Conservation (phyloP, 1,284 basidiomycete genomes). For the Trametes versicolor region DNA sequence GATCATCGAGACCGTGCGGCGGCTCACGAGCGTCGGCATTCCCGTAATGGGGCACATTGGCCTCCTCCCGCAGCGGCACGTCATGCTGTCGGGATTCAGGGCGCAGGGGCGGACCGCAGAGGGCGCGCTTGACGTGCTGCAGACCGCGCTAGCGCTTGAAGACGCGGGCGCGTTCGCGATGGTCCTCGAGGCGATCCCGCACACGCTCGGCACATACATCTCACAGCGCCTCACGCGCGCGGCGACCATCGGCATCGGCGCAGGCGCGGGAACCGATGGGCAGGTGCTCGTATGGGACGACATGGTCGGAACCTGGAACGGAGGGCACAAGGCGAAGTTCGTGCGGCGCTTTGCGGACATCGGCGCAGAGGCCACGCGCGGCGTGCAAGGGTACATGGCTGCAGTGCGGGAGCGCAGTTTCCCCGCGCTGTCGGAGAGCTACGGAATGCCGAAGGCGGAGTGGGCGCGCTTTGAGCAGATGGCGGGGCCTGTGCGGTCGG, state of each 20-base stretch:
- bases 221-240: constrained; percentile 69
- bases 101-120: constrained; percentile 85
- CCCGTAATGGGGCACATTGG: constrained; percentile 98
- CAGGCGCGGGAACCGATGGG: constrained; percentile 85
- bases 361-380: constrained; percentile 66
- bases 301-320: constrained; percentile 83
- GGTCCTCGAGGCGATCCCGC: constrained; percentile 93
- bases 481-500: constrained; percentile 20
- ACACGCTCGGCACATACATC: constrained; percentile 77
- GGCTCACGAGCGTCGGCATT: constrained; percentile 83
- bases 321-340: constrained; percentile 83
- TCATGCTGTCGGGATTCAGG: constrained; percentile 85
- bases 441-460: constrained; percentile 80
- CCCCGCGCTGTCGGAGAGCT: constrained; percentile 82
- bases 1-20: constrained; percentile 75
- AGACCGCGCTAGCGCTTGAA: constrained; percentile 78
- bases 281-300: constrained; percentile 98
- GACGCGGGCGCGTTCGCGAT: constrained; percentile 90
- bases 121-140: constrained; percentile 70
- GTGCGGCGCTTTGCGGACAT: constrained; percentile 84
- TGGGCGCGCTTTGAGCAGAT: constrained; percentile 71
- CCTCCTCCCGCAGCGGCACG: constrained; percentile 90
- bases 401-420: constrained; percentile 83
- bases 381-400: constrained; percentile 75
- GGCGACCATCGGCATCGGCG: constrained; percentile 96